These are phyloP conservation scores for Populus davidiana DNA, from an alignment of 345 rosid genomes.

Conservation along the genomic window DNA sequence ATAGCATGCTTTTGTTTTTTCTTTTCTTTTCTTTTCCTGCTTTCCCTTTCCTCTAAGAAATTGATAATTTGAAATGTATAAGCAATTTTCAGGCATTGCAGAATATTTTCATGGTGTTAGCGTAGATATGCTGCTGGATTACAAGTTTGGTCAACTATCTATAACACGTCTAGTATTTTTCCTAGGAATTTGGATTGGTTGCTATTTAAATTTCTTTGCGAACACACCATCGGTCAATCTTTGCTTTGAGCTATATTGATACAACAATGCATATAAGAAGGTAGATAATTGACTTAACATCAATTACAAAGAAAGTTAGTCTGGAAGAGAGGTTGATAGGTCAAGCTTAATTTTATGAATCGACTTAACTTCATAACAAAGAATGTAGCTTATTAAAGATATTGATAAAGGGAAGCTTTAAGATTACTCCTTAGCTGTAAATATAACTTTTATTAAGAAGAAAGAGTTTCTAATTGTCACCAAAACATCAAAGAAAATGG, in stretches of 20 bases:
- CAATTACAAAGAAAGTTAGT: background rate
- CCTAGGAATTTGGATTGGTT: conserved; percentile 2
- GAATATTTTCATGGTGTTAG: background rate
- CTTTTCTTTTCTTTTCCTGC: background rate
- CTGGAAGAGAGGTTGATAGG: background rate
- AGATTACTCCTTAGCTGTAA: background rate
- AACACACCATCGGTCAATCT: background rate
- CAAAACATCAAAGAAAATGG: too few species aligned
- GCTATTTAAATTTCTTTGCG: background rate
- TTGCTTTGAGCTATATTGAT: too few species aligned
- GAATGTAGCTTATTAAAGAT: background rate
- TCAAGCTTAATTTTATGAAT: background rate
- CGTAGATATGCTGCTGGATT: background rate
- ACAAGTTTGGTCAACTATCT: background rate
- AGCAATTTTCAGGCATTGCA: background rate
- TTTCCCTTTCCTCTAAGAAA: background rate
- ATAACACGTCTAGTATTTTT: background rate
- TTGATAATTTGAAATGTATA: background rate
- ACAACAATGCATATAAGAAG: background rate
- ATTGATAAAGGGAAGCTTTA: background rate
- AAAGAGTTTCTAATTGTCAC: background rate
- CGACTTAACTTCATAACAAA: background rate
- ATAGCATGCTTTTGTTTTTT: background rate
- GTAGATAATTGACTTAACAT: background rate
- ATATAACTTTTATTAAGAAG: background rate